Conservation (phyloP, 768 basidiomycete genomes). For the Agaricus subrufescens region DNA sequence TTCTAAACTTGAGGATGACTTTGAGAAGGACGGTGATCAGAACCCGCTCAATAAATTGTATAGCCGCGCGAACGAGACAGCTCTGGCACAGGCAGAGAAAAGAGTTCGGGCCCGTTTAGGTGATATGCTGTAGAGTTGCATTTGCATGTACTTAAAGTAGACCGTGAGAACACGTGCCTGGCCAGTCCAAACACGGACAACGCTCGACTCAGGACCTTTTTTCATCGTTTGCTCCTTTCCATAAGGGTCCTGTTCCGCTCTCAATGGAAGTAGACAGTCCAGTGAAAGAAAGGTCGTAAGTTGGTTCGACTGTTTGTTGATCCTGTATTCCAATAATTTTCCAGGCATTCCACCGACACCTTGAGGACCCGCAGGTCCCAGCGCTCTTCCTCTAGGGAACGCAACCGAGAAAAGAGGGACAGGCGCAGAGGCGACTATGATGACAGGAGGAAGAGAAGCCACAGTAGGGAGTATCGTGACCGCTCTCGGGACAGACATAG, state of each 20-base stretch:
- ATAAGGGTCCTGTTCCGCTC: slow-evolving; percentile 34
- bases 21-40: slow-evolving; percentile 48
- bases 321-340: slow-evolving; percentile 18
- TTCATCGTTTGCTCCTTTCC: neutral
- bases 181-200: slow-evolving; percentile 5
- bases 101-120: slow-evolving; percentile 48
- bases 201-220: slow-evolving; percentile 8
- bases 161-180: slow-evolving; percentile 2
- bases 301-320: slow-evolving; percentile 11
- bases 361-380: slow-evolving; percentile 70
- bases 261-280: slow-evolving; percentile 64
- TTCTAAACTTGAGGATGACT: slow-evolving; percentile 47
- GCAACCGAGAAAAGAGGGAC: slow-evolving; percentile 42
- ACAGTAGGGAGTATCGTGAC: slow-evolving; percentile 58
- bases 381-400: slow-evolving; percentile 64
- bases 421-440: slow-evolving; percentile 51
- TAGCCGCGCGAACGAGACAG: slow-evolving; percentile 42
- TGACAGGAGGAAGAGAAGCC: slow-evolving; percentile 58
- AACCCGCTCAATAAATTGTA: slow-evolving; percentile 58
- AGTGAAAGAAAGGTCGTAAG: slow-evolving; percentile 59
- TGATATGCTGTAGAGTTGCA: slow-evolving; percentile 23
- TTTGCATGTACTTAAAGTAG: slow-evolving; percentile 4
- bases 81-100: slow-evolving; percentile 56
- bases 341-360: slow-evolving; percentile 75
- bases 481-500: slow-evolving; percentile 52